phyloP scores from a whole-genome alignment of 805 yeast species.

The Metschnikowia koreensis region DNA sequence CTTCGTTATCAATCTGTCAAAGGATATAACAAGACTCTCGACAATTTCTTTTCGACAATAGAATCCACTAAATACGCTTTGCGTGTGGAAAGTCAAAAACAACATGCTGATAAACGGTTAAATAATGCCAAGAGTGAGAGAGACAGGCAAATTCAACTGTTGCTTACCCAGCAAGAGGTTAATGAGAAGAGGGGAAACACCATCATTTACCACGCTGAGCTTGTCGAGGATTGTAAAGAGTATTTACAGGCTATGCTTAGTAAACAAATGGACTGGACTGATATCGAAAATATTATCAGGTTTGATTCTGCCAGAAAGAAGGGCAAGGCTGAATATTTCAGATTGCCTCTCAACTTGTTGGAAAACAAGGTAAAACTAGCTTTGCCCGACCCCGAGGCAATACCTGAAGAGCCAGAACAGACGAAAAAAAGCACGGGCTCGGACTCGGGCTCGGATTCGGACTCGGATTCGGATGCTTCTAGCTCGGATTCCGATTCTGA shows the following conservation, averaged over 20 bases:
- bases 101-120: constrained; percentile 70
- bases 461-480: constrained; percentile 15
- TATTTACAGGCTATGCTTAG: constrained; percentile 67
- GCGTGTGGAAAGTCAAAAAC: constrained; percentile 71
- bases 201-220: constrained; percentile 64
- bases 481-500: constrained; percentile 18
- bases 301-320: constrained; percentile 69
- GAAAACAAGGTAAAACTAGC: constrained; percentile 62
- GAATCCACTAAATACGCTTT: constrained; percentile 78
- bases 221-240: constrained; percentile 67
- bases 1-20: constrained; percentile 43
- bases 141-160: constrained; percentile 61
- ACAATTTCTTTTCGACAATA: constrained; percentile 77
- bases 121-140: constrained; percentile 76
- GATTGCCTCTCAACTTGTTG: constrained; percentile 65
- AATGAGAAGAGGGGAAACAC: constrained; percentile 71
- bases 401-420: constrained; percentile 11
- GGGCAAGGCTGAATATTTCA: constrained; percentile 58
- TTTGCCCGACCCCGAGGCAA: constrained; percentile 50
- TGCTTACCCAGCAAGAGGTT: constrained; percentile 58
- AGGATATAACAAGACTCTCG: constrained; percentile 82
- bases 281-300: constrained; percentile 71
- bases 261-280: constrained; percentile 92
- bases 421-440: background rate
- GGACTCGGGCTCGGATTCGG: constrained; percentile 22